Evolutionary conservation across 2,329 filamentous ascomycete species (phyloP).

Genomic region (Cladobotryum mycophilum): DNA sequence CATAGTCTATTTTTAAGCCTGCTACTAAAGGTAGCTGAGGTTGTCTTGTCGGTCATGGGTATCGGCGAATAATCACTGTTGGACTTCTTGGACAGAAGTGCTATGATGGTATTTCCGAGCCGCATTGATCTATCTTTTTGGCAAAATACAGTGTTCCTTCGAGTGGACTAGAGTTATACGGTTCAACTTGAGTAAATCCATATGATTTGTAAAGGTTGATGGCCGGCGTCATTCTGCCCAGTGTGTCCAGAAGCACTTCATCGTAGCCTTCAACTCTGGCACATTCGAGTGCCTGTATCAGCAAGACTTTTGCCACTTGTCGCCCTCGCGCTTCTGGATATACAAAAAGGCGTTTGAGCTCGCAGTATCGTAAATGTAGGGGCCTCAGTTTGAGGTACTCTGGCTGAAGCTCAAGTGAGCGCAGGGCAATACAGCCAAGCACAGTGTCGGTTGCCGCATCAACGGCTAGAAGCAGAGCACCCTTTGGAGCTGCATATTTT

Average conservation of each 20-base stretch:
- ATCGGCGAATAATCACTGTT: neutral
- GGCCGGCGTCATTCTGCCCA: constrained; percentile 19
- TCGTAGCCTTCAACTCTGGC: constrained; percentile 16
- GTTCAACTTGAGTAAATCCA: constrained; percentile 16
- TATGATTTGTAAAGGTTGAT: constrained; percentile 20
- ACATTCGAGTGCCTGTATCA: constrained; percentile 13
- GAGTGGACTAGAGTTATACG: constrained; percentile 19
- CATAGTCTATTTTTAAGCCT: constrained; percentile 7
- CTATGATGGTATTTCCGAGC: no score
- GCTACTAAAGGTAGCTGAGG: constrained; percentile 2
- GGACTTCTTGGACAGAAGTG: neutral
- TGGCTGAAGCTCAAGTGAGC: constrained; percentile 15
- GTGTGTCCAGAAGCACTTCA: constrained; percentile 20
- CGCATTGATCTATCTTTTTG: neutral
- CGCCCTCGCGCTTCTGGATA: constrained; percentile 22
- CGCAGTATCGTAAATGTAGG: constrained; percentile 14
- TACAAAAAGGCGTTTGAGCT: constrained; percentile 23
- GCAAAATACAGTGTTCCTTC: constrained; percentile 18
- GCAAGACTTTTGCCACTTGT: constrained; percentile 16
- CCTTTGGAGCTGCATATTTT: constrained; percentile 20
- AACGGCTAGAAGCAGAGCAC: constrained; percentile 19
- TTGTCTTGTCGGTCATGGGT: neutral
- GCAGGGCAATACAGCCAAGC: constrained; percentile 22
- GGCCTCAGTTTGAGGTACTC: constrained; percentile 6
- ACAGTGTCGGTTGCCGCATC: constrained; percentile 14